Evolutionary conservation across 2,329 filamentous ascomycete genomes (phyloP).

Genomic region (Clathrospora elynae): DNA sequence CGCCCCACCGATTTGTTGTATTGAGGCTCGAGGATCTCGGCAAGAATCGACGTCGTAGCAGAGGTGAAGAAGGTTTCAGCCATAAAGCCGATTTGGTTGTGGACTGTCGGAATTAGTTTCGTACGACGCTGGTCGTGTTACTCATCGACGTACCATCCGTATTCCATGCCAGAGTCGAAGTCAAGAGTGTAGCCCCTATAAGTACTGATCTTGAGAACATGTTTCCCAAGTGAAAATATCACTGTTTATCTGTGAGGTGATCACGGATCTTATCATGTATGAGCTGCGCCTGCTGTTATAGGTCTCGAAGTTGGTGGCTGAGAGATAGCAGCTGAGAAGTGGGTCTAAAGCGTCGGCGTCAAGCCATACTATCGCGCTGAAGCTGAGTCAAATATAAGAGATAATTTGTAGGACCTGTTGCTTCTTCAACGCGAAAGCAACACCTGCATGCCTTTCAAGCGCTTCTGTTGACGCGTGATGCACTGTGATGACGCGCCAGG

Average conservation of each 20-base stretch:
- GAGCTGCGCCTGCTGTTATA: conserved; percentile 1
- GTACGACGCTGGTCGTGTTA: background rate
- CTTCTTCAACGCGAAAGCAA: background rate
- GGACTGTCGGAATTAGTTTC: conserved; percentile 33
- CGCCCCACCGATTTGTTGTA: conserved; percentile 49
- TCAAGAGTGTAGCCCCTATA: conserved; percentile 17
- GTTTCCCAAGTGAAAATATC: background rate
- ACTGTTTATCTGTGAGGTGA: background rate
- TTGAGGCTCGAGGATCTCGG: conserved; percentile 47
- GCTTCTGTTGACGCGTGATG: conserved; percentile 11
- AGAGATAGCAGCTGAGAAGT: conserved; percentile 1
- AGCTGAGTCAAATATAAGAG: background rate
- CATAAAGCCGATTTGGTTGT: conserved; percentile 51
- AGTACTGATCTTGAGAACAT: conserved; percentile 6
- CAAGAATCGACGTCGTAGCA: conserved; percentile 39
- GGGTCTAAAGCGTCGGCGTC: background rate
- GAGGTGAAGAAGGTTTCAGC: conserved; percentile 46
- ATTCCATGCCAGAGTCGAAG: conserved; percentile 36
- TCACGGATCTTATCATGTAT: background rate
- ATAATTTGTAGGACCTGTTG: background rate
- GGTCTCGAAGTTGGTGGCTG: conserved; percentile 4
- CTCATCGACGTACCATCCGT: conserved; percentile 33
- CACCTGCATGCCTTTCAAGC: background rate
- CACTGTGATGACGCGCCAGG: conserved; percentile 15
- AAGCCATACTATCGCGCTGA: background rate